Evolutionary conservation across 164 flowering plant species (phyloP).

Genomic region (Vitis vinifera): DNA sequence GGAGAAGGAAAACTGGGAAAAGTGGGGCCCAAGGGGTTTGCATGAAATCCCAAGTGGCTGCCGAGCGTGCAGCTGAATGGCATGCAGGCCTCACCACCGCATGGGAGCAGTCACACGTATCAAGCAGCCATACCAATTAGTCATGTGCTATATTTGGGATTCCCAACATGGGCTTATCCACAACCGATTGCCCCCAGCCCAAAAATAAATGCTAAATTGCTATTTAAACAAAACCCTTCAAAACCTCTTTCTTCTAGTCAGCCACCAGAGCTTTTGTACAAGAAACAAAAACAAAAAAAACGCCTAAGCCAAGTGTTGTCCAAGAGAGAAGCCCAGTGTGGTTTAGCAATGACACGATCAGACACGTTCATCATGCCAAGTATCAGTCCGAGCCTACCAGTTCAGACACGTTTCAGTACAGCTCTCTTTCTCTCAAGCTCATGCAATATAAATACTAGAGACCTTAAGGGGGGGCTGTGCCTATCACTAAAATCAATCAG

Average conservation of each 20-base stretch:
- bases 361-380: conserved; percentile 24
- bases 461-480: too few species aligned
- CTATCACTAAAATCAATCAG: too few species aligned
- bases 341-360: conserved; percentile 25
- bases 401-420: conserved; percentile 27
- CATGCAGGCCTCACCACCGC: conserved; percentile 6
- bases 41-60: conserved; percentile 7
- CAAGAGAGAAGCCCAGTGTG: neutral
- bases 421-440: neutral
- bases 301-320: conserved; percentile 22
- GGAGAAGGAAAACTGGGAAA: neutral
- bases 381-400: conserved; percentile 4
- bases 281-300: conserved; percentile 6
- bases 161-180: conserved; percentile 12
- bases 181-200: conserved; percentile 11
- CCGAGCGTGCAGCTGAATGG: neutral
- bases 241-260: neutral
- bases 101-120: conserved; percentile 10
- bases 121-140: neutral
- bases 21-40: conserved; percentile 2
- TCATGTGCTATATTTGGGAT: neutral
- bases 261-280: conserved; percentile 22
- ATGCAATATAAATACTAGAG: too few species aligned
- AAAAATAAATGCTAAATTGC: conserved; percentile 2
- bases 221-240: too few species aligned